A percentile compares a stretch with the other conserved stretches of the same genome.
Evolutionary conservation across 2,329 filamentous ascomycete genomes (phyloP).

Genomic region (Penicillium glabrum): DNA sequence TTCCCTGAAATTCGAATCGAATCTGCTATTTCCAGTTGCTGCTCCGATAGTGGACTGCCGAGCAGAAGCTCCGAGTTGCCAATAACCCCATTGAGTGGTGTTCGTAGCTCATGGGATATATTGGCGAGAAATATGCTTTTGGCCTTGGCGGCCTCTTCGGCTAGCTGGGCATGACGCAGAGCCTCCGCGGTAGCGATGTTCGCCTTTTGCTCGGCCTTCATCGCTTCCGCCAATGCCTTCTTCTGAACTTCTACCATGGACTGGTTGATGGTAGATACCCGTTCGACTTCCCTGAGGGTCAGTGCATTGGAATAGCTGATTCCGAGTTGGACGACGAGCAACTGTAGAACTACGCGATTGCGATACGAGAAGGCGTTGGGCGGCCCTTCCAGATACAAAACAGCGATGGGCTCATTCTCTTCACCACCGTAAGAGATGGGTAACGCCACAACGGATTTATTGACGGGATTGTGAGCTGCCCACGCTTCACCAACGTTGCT

Average conservation of each 20-base stretch:
- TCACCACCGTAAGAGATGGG: background rate
- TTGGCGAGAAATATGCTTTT: background rate
- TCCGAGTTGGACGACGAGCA: background rate
- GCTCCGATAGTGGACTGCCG: background rate
- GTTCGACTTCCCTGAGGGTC: background rate
- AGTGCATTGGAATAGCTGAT: background rate
- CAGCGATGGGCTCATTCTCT: background rate
- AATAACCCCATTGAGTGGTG: slow-evolving; percentile 9
- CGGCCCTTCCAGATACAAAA: background rate
- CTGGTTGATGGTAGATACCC: background rate
- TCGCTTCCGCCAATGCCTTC: background rate
- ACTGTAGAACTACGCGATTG: background rate
- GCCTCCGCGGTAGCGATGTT: background rate
- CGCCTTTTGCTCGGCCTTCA: background rate
- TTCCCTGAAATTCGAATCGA: background rate
- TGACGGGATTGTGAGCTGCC: background rate
- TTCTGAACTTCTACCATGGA: background rate
- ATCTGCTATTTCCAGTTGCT: background rate
- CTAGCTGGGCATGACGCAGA: background rate
- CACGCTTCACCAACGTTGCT: background rate
- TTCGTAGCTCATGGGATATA: slow-evolving; percentile 5
- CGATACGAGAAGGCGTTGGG: background rate
- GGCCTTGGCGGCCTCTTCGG: background rate
- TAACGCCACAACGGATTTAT: background rate
- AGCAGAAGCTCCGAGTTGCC: slow-evolving; percentile 1